A percentile compares a stretch with the other conserved stretches of the same genome.
phyloP scores from a whole-genome alignment of 2,329 filamentous ascomycete genomes.

The Aspergillus clavatus region DNA sequence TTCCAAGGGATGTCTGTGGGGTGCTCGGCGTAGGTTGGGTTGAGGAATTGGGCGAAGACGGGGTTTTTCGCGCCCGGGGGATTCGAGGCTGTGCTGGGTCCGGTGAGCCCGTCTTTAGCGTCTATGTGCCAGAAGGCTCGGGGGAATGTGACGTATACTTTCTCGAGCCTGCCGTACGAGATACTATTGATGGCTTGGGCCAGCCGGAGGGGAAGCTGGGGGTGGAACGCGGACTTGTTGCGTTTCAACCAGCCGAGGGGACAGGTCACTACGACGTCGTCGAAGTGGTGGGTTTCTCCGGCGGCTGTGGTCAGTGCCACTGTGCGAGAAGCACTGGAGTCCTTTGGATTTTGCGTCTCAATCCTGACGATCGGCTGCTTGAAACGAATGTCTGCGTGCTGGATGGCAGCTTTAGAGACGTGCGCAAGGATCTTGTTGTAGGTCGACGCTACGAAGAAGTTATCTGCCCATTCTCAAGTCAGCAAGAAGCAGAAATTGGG shows the following conservation, averaged over 20 bases:
- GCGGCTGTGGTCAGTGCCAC: conserved; percentile 43
- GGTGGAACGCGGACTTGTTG: conserved; percentile 43
- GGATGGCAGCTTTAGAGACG: conserved; percentile 46
- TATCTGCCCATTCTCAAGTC: conserved; percentile 40
- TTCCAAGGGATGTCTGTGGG: conserved; percentile 64
- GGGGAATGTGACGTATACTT: conserved; percentile 63
- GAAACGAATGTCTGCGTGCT: conserved; percentile 48
- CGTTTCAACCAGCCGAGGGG: conserved; percentile 52
- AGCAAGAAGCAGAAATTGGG: not conserved
- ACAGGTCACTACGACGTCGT: conserved; percentile 50
- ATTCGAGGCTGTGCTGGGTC: not conserved
- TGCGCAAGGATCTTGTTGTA: conserved; percentile 54
- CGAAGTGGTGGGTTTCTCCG: conserved; percentile 39
- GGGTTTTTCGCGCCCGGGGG: conserved; percentile 42
- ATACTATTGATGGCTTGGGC: conserved; percentile 44
- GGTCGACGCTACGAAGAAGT: conserved; percentile 58
- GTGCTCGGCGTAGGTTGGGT: conserved; percentile 60
- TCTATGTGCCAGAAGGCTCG: conserved; percentile 66
- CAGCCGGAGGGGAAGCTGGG: conserved; percentile 41
- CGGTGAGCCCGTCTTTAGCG: conserved; percentile 1
- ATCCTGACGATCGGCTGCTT: conserved; percentile 42
- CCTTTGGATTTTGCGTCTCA: conserved; percentile 22
- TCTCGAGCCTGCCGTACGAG: conserved; percentile 45
- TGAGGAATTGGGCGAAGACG: conserved; percentile 71
- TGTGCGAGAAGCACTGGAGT: conserved; percentile 25